A percentile compares a stretch with the other conserved stretches of the same genome.
Evolutionary conservation across 192 early-diverging fungal genomes (phyloP).

Genomic region (Backusella liffmaniae): DNA sequence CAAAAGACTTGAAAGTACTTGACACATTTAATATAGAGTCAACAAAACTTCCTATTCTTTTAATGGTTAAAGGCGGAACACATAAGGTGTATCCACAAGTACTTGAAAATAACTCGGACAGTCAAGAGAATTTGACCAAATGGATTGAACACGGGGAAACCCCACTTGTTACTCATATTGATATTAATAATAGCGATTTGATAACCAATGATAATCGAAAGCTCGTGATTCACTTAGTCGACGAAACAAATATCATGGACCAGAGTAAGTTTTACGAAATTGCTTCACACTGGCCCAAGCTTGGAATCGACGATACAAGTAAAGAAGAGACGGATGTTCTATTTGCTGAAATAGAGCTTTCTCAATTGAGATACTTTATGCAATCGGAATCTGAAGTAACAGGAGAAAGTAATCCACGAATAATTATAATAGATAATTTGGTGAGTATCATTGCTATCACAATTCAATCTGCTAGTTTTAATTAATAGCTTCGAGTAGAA

Average conservation of each 20-base stretch:
- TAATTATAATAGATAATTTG: slow-evolving; percentile 22
- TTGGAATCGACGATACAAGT: background rate
- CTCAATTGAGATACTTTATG: slow-evolving; percentile 59
- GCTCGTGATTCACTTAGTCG: slow-evolving; percentile 67
- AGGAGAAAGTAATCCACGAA: background rate
- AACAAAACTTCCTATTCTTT: no score
- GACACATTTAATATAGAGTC: no score
- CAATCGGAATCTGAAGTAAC: slow-evolving; percentile 46
- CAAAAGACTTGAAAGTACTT: no score
- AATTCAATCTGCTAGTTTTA: background rate
- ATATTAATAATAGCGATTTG: slow-evolving; percentile 59
- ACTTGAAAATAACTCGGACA: no score
- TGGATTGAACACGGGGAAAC: slow-evolving; percentile 57
- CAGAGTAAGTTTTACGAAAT: slow-evolving; percentile 9
- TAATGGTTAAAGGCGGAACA: no score
- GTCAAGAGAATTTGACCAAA: no score
- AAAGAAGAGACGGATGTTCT: slow-evolving; percentile 25
- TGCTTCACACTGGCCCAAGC: background rate
- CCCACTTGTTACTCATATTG: slow-evolving; percentile 64
- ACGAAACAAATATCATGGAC: slow-evolving; percentile 31
- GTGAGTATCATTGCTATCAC: background rate
- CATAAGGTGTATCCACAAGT: no score
- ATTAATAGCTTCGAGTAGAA: background rate
- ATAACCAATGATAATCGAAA: slow-evolving; percentile 63
- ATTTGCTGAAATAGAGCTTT: slow-evolving; percentile 66